Evolutionary conservation across 202 grass and related monocot genomes (phyloP).

Genomic region (Cymbopogon flexuosus): DNA sequence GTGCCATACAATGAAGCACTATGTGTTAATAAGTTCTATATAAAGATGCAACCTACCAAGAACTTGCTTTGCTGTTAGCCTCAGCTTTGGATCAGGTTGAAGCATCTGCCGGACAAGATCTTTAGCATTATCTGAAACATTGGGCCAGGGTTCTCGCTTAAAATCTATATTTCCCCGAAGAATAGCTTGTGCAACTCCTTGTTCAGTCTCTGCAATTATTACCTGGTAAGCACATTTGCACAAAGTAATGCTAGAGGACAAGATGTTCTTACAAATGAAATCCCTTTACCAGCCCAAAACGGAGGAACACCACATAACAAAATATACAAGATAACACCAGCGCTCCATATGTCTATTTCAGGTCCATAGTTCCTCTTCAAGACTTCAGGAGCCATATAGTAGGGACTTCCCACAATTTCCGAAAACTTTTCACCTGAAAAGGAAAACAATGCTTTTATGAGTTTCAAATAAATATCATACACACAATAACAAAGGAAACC

Average conservation of each 20-base stretch:
- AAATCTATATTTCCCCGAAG: slow-evolving; percentile 95
- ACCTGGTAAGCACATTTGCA: slow-evolving; percentile 21
- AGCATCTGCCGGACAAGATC: slow-evolving; percentile 91
- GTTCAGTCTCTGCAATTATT: slow-evolving; percentile 84
- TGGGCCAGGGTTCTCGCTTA: slow-evolving; percentile 94
- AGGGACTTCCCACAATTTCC: slow-evolving; percentile 83
- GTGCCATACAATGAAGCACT: background rate
- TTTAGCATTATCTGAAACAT: slow-evolving; percentile 95
- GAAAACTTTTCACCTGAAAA: slow-evolving; percentile 65
- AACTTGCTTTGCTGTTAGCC: slow-evolving; percentile 95
- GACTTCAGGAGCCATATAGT: slow-evolving; percentile 91
- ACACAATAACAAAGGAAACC: background rate
- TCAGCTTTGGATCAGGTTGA: slow-evolving; percentile 86
- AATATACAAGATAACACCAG: slow-evolving; percentile 83
- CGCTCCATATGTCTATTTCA: slow-evolving; percentile 92
- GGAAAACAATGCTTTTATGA: background rate
- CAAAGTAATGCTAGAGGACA: background rate
- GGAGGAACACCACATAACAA: slow-evolving; percentile 75
- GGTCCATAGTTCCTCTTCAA: slow-evolving; percentile 80
- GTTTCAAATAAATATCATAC: background rate
- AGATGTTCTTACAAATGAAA: slow-evolving; percentile 11
- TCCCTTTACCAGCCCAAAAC: slow-evolving; percentile 70
- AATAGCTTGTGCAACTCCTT: slow-evolving; percentile 99
- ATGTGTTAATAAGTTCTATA: background rate
- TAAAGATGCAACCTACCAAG: slow-evolving; percentile 53